These are phyloP conservation scores for Ceratocystis harringtonii DNA, from an alignment of 2,329 filamentous ascomycete species.

Conservation along the genomic window DNA sequence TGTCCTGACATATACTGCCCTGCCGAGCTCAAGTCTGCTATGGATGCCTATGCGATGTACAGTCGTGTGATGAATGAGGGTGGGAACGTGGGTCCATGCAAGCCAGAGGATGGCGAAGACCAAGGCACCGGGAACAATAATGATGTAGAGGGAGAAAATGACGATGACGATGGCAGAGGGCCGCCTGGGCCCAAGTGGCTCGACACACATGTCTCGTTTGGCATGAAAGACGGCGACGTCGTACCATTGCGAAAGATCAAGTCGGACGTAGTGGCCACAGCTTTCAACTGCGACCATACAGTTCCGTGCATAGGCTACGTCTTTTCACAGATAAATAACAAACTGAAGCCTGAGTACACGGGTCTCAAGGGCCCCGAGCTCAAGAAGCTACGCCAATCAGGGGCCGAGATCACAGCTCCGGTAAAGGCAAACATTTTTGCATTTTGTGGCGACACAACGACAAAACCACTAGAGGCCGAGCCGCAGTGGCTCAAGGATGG, in stretches of 20 bases:
- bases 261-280: constrained; percentile 27
- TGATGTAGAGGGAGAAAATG: constrained; percentile 13
- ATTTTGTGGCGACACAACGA: constrained; percentile 35
- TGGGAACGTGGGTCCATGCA: constrained; percentile 23
- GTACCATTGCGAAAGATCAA: constrained; percentile 26
- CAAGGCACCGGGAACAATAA: not conserved
- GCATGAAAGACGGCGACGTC: constrained; percentile 25
- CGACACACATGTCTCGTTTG: constrained; percentile 29
- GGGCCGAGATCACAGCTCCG: constrained; percentile 28
- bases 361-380: constrained; percentile 26
- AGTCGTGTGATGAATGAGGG: constrained; percentile 31
- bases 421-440: constrained; percentile 30
- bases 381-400: constrained; percentile 26
- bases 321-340: constrained; percentile 28
- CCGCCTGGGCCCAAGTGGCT: constrained; percentile 20
- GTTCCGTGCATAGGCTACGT: constrained; percentile 35
- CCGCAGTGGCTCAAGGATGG: constrained; percentile 28
- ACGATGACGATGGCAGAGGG: constrained; percentile 17
- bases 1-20: constrained; percentile 34
- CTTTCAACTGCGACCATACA: constrained; percentile 32
- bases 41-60: constrained; percentile 29
- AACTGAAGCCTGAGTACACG: constrained; percentile 27
- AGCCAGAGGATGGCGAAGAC: constrained; percentile 15
- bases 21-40: constrained; percentile 25
- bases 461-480: constrained; percentile 26